Base-by-base conservation (phyloP, 352 stramenopile genomes). In the Phytophthora tubulina region DNA sequence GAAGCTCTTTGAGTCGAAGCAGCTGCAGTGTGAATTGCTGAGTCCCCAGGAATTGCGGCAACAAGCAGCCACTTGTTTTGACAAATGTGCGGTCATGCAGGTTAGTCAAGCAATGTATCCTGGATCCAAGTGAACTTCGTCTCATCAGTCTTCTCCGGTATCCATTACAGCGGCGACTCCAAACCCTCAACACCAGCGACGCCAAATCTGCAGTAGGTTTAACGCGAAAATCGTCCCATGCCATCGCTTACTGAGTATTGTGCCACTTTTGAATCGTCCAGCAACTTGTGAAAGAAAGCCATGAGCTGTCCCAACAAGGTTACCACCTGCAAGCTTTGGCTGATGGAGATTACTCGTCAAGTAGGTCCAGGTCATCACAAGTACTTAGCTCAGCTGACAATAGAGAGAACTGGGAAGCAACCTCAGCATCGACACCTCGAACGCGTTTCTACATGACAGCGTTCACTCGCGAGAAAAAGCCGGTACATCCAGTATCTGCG, bases 301-400 rank as follows among this genome's bases (percentile, higher is more conserved):
- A 87, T 11, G 63, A 72, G 35, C 46, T 85, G 11, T 86, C 82
- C 4, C 84, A 91, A 59, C 71, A 89, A 64, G 84, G 73, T 7
- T 88, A 90, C 31, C 78, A 80, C 32, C 36, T 90, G 8, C 76
- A 88, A 72, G 68, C 75, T 13, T 53, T 90, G 14, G 75, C 66
- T 35, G 81, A 89, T 58, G 46, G 11, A 15, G 48, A 55, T 21
- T 21, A 50, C 11, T 58, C 49, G 13, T 53, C 61, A 27, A 68
- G 60, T n/a, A 51, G 50, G 30, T 72, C 57, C 17, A 63, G 48
- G 14, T 73, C 62, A 15, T 71, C 67, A 41, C 58, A 52, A 39
- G 35, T 79, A 13, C 57, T 61, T 30, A 79, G 66, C 31, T 73
- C 58, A 27, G 39, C 45, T 11, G 49, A 71, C 39, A 36, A 54